Base-by-base conservation (phyloP, 768 basidiomycete species). In the Agaricus subrufescens region DNA sequence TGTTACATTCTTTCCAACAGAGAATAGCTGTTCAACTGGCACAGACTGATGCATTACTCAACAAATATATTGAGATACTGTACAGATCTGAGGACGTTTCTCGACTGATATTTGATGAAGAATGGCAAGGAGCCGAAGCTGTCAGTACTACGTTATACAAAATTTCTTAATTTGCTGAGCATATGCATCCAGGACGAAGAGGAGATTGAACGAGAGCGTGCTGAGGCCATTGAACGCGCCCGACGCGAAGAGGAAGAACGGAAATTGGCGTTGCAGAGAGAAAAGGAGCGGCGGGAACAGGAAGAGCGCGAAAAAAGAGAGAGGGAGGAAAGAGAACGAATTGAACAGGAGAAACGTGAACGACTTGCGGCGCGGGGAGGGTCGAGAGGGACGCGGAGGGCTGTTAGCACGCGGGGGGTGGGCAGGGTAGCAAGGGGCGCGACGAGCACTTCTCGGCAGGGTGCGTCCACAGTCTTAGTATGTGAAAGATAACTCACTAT, bases 81-180 rank as follows among this genome's bases (percentile, higher is more conserved):
- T 79, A 81, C 4, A 84, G 82, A 66, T 87, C 89, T 2, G 89
- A 91, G 67, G 78, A 82, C 12, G 77, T 82, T 58, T 73, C 87
- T 2, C 79, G 80, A 30, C 68, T 91, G 56, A 82, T 92, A 15
- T 84, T 91, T 58, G 89, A 92, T 65, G 86, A 89, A 58, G 72
- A 80, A 56, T 92, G 87, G 87, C 72, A 80, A 52, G 90, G 90
- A 2, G 87, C 84, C 39, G 86, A 87, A 58, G 81, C 75, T 44
- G 90, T 89, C 64, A 71, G 83, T 73, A 29, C 15, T 40, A 26
- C 31, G n/a, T 27, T 26, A 26, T 25, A 39, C 37, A 11, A 27
- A 10, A 12, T 23, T 19, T 50, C 10, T 29, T 19, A 4, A 39
- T 19, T 9, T 27, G 23, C 38, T 29, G 49, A 54, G 23, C 31